Percentiles rank a stretch among this genome's conserved stretches.
Conservation (phyloP, 306 rosid species). For the Carpinus viminea region DNA sequence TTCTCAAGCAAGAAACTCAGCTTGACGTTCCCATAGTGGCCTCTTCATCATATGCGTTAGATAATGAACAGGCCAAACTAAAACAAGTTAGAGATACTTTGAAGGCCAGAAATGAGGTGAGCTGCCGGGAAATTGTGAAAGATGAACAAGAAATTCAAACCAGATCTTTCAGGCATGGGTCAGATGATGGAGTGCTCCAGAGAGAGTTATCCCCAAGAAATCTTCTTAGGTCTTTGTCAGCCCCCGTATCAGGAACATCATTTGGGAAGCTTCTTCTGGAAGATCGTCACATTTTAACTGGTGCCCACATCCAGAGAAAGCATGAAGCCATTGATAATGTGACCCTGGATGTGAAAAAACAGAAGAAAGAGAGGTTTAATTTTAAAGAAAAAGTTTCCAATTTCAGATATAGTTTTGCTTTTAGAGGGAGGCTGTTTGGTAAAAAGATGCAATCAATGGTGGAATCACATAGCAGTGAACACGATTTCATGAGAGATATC, state of each 20-base stretch:
- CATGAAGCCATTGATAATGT: slow-evolving; percentile 70
- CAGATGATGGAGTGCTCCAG: slow-evolving; percentile 46
- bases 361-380: slow-evolving; percentile 73
- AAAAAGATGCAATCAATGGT: slow-evolving; percentile 60
- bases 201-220: slow-evolving; percentile 77
- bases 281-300: slow-evolving; percentile 85
- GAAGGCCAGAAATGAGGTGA: slow-evolving; percentile 33
- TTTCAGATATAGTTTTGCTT: slow-evolving; percentile 65
- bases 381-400: slow-evolving; percentile 85
- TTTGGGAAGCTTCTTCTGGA: slow-evolving; percentile 99
- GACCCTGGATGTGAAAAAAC: slow-evolving; percentile 48
- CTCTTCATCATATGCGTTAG: slow-evolving; percentile 48
- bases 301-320: slow-evolving; percentile 87
- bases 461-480: slow-evolving; percentile 52
- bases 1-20: slow-evolving; percentile 47
- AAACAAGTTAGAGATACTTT: slow-evolving; percentile 36
- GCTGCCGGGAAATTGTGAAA: slow-evolving; percentile 47
- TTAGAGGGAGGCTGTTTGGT: slow-evolving; percentile 79
- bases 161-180: slow-evolving; percentile 81
- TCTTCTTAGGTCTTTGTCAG: slow-evolving; percentile 88
- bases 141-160: slow-evolving; percentile 57
- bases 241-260: slow-evolving; percentile 95
- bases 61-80: slow-evolving; percentile 38
- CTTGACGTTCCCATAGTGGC: slow-evolving; percentile 31
- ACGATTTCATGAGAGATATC: slow-evolving; percentile 54